phyloP scores from a whole-genome alignment of 2,329 filamentous ascomycete species.

The Aspergillus flavus region DNA sequence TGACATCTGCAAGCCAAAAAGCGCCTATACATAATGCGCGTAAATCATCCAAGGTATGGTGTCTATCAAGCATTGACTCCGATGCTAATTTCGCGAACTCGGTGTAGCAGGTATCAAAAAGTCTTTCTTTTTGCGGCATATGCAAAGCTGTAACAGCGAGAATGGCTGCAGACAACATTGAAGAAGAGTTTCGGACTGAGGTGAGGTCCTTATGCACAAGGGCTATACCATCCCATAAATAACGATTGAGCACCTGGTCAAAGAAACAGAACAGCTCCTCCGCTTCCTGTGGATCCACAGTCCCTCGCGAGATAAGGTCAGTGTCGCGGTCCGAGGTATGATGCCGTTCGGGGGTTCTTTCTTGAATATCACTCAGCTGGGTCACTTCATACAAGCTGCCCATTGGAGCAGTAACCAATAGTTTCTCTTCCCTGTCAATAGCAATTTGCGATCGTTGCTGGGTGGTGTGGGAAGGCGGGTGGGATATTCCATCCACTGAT shows the following conservation, averaged over 20 bases:
- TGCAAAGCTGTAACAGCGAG: constrained; percentile 56
- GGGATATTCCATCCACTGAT: constrained; percentile 18
- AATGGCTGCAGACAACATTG: constrained; percentile 46
- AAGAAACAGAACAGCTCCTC: constrained; percentile 47
- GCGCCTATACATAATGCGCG: constrained; percentile 57
- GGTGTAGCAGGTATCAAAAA: constrained; percentile 53
- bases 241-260: constrained; percentile 45
- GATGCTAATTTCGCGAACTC: constrained; percentile 58
- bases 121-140: constrained; percentile 48
- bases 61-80: constrained; percentile 55
- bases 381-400: constrained; percentile 55
- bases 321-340: constrained; percentile 39
- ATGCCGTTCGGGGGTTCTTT: constrained; percentile 34
- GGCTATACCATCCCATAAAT: constrained; percentile 48
- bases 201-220: constrained; percentile 51
- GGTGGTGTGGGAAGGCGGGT: constrained; percentile 26
- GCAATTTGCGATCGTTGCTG: constrained; percentile 36
- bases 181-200: constrained; percentile 51
- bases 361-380: constrained; percentile 42
- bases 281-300: constrained; percentile 47
- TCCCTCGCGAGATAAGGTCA: constrained; percentile 56
- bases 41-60: constrained; percentile 55
- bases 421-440: constrained; percentile 41
- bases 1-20: constrained; percentile 60
- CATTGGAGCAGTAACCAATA: constrained; percentile 47